Conservation (phyloP, 768 basidiomycete genomes). For the Pleurotus cornucopiae region DNA sequence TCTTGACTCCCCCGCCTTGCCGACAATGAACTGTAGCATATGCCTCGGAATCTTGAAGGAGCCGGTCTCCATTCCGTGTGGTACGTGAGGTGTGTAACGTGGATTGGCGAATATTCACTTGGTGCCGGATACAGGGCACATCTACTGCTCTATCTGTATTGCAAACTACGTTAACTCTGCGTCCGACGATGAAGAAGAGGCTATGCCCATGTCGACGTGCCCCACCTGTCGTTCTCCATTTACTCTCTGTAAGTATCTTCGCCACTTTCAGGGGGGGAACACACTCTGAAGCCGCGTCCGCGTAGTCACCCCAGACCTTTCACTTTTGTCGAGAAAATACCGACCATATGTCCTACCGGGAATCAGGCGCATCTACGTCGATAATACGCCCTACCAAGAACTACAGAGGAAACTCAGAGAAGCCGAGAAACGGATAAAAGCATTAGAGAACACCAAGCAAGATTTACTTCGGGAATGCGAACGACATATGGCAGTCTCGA, state of each 20-base stretch:
- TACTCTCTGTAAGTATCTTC: conserved; percentile 19
- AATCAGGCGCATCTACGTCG: conserved; percentile 49
- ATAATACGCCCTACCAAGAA: conserved; percentile 19
- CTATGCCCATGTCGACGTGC: neutral
- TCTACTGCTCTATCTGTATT: conserved; percentile 9
- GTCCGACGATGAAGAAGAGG: neutral
- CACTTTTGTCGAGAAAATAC: conserved; percentile 45
- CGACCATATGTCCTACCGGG: conserved; percentile 41
- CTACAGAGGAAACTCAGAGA: conserved; percentile 28
- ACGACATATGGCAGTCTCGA: conserved; percentile 27
- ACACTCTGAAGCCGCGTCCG: no score
- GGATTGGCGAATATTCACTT: neutral
- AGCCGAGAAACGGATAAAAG: conserved; percentile 33
- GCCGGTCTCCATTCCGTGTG: conserved; percentile 8
- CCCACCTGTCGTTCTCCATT: conserved; percentile 1
- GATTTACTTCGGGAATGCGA: conserved; percentile 40
- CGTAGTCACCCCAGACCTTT: conserved; percentile 25
- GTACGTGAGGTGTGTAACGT: neutral
- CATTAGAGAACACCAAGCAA: conserved; percentile 36
- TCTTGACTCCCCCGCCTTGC: neutral
- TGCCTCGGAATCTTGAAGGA: neutral
- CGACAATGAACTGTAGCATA: conserved; percentile 3
- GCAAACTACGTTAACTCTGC: conserved; percentile 6
- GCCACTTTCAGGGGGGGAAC: conserved; percentile 15
- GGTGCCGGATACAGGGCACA: conserved; percentile 4